Percentiles rank a stretch among this genome's conserved stretches.
Conservation (phyloP, 2,329 filamentous ascomycete genomes). For the Chaetomium globosum region DNA sequence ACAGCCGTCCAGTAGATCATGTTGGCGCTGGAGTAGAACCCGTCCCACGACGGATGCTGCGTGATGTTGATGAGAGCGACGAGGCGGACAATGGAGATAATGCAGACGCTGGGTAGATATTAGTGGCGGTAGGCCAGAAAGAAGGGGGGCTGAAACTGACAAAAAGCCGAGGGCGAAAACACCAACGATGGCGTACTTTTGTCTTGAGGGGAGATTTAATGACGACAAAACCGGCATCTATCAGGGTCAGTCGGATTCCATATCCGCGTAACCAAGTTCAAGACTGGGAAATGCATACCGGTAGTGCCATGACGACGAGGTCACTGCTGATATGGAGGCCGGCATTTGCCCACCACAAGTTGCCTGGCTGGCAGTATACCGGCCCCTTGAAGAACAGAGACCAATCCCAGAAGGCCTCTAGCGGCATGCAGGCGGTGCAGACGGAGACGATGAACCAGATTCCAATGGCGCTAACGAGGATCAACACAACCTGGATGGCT, state of each 20-base stretch:
- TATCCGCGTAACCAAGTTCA: neutral
- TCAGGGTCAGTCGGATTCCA: neutral
- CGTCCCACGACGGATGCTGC: slow-evolving; percentile 32
- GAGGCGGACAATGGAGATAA: slow-evolving; percentile 43
- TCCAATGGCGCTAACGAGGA: slow-evolving; percentile 36
- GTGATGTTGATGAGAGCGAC: slow-evolving; percentile 36
- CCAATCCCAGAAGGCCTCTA: slow-evolving; percentile 41
- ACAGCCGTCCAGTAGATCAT: slow-evolving; percentile 44
- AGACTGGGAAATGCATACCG: slow-evolving; percentile 21
- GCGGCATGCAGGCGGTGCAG: slow-evolving; percentile 40
- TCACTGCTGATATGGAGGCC: slow-evolving; percentile 36
- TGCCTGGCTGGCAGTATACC: slow-evolving; percentile 35
- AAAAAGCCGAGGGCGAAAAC: slow-evolving; percentile 38
- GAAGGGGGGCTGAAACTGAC: slow-evolving; percentile 25
- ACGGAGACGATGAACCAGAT: slow-evolving; percentile 38
- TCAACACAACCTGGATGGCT: slow-evolving; percentile 38
- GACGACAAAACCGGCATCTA: slow-evolving; percentile 35
- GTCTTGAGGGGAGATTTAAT: slow-evolving; percentile 33
- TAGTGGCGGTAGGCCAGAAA: neutral
- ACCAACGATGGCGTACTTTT: slow-evolving; percentile 36
- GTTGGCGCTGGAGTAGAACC: slow-evolving; percentile 39
- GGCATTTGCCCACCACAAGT: slow-evolving; percentile 38
- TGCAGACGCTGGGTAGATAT: slow-evolving; percentile 41
- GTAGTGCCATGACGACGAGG: slow-evolving; percentile 36
- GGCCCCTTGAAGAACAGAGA: slow-evolving; percentile 25